phyloP scores from a whole-genome alignment of 2,329 filamentous ascomycete genomes.

The Fusarium subglutinans region DNA sequence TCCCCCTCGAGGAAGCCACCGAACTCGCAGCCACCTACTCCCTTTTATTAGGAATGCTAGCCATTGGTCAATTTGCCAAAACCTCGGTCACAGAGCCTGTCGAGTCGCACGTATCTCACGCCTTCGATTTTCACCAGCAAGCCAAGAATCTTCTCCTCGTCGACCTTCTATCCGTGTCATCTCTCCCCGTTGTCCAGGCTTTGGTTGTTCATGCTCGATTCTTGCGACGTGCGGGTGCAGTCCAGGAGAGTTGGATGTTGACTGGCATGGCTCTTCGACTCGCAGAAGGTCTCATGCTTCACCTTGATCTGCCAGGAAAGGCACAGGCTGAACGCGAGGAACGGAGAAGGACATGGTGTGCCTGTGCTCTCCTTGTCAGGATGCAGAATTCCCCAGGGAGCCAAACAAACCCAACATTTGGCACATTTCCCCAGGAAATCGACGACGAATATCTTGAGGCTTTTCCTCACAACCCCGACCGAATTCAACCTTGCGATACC shows the following conservation, averaged over 20 bases:
- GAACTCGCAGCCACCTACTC: constrained; percentile 40
- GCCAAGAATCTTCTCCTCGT: constrained; percentile 36
- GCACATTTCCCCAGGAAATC: constrained; percentile 31
- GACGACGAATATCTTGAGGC: constrained; percentile 40
- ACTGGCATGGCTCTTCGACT: constrained; percentile 38
- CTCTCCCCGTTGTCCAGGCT: constrained; percentile 38
- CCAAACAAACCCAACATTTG: constrained; percentile 18
- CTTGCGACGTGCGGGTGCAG: constrained; percentile 26
- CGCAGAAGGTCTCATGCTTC: constrained; percentile 38
- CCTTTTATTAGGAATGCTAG: constrained; percentile 40
- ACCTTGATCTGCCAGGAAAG: constrained; percentile 37
- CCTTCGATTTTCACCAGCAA: constrained; percentile 39
- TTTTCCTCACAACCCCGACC: background rate
- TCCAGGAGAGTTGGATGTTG: constrained; percentile 40
- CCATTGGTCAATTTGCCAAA: constrained; percentile 38
- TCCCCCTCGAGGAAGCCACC: constrained; percentile 39
- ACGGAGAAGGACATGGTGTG: constrained; percentile 40
- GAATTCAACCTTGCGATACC: constrained; percentile 29
- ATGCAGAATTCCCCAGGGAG: constrained; percentile 32
- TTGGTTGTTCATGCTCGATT: constrained; percentile 39
- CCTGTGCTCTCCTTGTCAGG: constrained; percentile 34
- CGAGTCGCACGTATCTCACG: constrained; percentile 12
- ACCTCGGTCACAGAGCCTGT: background rate
- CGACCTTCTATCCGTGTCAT: constrained; percentile 34
- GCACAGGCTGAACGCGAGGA: constrained; percentile 36